Conservation (phyloP, 2,329 filamentous ascomycete genomes). For the Pseudocercospora fuligena region DNA sequence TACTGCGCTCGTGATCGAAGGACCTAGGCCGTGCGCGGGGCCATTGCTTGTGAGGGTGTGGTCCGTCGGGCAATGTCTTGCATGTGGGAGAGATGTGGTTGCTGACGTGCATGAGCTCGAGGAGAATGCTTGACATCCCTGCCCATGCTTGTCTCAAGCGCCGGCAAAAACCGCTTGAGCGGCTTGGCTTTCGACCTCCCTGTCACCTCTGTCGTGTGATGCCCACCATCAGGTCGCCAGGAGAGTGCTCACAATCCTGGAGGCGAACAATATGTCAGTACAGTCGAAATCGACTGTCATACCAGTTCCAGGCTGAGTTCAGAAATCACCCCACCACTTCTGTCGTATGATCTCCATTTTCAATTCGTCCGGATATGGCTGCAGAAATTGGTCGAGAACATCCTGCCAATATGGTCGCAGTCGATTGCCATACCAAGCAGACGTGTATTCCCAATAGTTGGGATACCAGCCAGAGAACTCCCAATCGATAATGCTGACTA, state of each 20-base stretch:
- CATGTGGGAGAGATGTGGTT: background rate
- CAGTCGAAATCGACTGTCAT: background rate
- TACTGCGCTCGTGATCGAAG: conserved; percentile 4
- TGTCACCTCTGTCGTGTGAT: background rate
- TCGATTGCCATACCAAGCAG: conserved; percentile 47
- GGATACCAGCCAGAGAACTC: conserved; percentile 54
- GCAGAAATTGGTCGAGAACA: background rate
- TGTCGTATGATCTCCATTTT: background rate
- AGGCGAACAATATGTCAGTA: background rate
- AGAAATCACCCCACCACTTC: background rate
- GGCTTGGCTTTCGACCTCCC: background rate
- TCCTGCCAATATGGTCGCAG: background rate
- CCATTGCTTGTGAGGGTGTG: conserved; percentile 1
- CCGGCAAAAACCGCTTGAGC: background rate
- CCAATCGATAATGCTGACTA: conserved; percentile 55
- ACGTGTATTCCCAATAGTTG: conserved; percentile 52
- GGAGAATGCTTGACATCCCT: background rate
- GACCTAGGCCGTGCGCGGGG: background rate
- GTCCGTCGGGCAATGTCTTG: background rate
- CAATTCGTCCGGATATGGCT: background rate
- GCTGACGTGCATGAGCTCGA: background rate
- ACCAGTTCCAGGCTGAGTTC: background rate
- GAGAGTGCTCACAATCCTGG: background rate
- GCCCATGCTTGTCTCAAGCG: background rate
- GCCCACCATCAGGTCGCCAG: background rate